phyloP scores from a whole-genome alignment of 2,329 filamentous ascomycete genomes.

The Arthroderma sp. region DNA sequence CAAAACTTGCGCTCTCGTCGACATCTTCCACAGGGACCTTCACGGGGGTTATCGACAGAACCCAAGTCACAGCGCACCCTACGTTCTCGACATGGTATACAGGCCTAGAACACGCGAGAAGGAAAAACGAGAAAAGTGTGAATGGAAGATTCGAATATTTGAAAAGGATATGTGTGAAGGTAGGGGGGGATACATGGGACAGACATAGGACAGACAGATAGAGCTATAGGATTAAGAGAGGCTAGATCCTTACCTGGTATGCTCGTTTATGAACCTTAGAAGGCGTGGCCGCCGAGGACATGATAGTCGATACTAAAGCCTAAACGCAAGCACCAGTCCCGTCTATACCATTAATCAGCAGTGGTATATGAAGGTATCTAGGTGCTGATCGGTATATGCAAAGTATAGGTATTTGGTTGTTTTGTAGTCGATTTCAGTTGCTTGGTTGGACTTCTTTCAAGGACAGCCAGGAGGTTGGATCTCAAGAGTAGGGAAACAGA shows the following conservation, averaged over 20 bases:
- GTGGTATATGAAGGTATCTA: no score
- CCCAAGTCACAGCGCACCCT: slow-evolving; percentile 13
- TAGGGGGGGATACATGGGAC: background rate
- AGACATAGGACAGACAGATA: background rate
- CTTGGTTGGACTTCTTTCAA: no score
- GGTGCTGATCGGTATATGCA: no score
- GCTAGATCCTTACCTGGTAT: slow-evolving; percentile 11
- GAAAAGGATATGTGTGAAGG: background rate
- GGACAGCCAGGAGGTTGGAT: no score
- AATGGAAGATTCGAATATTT: no score
- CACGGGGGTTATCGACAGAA: slow-evolving; percentile 12
- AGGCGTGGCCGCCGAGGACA: slow-evolving; percentile 9
- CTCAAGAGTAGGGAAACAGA: no score
- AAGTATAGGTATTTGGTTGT: no score
- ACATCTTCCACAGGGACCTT: slow-evolving; percentile 13
- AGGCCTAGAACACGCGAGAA: slow-evolving; percentile 7
- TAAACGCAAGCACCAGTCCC: no score
- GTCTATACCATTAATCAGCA: no score
- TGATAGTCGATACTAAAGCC: background rate
- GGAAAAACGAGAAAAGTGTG: no score
- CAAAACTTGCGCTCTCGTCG: slow-evolving; percentile 13
- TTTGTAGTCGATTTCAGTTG: no score
- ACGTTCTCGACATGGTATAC: slow-evolving; percentile 14
- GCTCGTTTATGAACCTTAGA: slow-evolving; percentile 12
- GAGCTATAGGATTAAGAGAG: background rate